Percentiles rank a stretch among this genome's conserved stretches.
Evolutionary conservation across 495 filamentous ascomycete species (phyloP).

Genomic region (Daldinia caldariorum): DNA sequence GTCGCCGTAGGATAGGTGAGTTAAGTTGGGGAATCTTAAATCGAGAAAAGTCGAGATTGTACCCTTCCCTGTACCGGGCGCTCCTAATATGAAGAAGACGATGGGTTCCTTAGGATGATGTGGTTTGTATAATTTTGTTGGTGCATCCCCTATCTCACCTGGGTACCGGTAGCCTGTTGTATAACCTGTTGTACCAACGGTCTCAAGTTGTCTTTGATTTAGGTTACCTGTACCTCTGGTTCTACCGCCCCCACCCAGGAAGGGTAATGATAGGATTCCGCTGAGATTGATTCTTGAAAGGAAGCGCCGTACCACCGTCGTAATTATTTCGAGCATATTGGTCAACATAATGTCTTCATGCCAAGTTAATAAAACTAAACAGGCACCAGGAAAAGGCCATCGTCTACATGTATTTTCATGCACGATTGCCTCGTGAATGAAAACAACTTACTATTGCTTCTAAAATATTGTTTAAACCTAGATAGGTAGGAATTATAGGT

Average conservation of each 20-base stretch:
- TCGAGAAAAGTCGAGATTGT: slow-evolving; percentile 46
- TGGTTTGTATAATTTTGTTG: neutral
- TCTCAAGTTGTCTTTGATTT: too few relatives aligned
- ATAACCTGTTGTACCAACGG: neutral
- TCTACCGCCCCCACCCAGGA: neutral
- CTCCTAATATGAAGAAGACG: slow-evolving; percentile 61
- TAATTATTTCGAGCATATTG: neutral
- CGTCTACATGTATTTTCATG: neutral
- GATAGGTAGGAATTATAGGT: too few relatives aligned
- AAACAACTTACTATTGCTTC: neutral
- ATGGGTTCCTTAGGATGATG: neutral
- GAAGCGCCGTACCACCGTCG: neutral
- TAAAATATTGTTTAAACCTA: too few relatives aligned
- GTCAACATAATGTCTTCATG: neutral
- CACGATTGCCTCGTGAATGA: neutral
- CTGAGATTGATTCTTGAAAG: neutral
- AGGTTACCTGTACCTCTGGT: neutral
- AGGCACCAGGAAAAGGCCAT: neutral
- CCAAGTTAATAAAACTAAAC: neutral
- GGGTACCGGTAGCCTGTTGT: neutral
- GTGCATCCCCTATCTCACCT: neutral
- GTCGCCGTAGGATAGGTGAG: slow-evolving; percentile 38
- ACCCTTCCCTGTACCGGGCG: slow-evolving; percentile 66
- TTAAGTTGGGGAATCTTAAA: slow-evolving; percentile 13
- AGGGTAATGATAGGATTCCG: neutral